Conservation (phyloP, 1,284 basidiomycete genomes). For the Malassezia restricta region DNA sequence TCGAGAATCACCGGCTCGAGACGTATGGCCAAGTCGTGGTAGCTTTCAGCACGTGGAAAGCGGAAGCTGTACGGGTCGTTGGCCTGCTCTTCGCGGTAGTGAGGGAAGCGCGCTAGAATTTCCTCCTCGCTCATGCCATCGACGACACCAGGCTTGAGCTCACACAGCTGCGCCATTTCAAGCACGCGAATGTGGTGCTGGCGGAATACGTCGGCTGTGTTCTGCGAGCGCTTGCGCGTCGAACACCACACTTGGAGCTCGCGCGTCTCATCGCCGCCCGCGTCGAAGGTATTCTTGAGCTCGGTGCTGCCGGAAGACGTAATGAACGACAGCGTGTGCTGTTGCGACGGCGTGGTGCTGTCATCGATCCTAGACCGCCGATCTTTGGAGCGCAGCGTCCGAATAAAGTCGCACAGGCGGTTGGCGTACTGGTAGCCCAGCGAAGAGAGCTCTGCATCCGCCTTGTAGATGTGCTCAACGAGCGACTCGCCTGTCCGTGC, state of each 20-base stretch:
- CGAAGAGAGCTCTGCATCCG: conserved; percentile 88
- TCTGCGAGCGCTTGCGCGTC: conserved; percentile 76
- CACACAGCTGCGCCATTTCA: conserved; percentile 87
- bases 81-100: conserved; percentile 83
- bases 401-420: conserved; percentile 46
- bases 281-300: not conserved
- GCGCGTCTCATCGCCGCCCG: not conserved
- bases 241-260: conserved; percentile 81
- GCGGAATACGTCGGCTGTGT: conserved; percentile 90
- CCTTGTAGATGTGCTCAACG: conserved; percentile 97
- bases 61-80: conserved; percentile 87
- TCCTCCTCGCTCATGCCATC: conserved; percentile 85
- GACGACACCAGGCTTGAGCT: conserved; percentile 74
- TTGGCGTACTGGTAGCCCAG: conserved; percentile 91
- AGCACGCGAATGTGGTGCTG: conserved; percentile 57
- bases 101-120: conserved; percentile 76
- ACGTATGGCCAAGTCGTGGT: conserved; percentile 58
- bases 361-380: not conserved
- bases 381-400: conserved; percentile 24
- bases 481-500: conserved; percentile 49
- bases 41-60: conserved; percentile 53
- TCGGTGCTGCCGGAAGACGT: not conserved
- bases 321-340: conserved; percentile 14
- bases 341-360: conserved; percentile 35
- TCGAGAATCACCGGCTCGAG: conserved; percentile 73